phyloP scores from a whole-genome alignment of 2,329 filamentous ascomycete genomes.

The Aspergillus tanneri region DNA sequence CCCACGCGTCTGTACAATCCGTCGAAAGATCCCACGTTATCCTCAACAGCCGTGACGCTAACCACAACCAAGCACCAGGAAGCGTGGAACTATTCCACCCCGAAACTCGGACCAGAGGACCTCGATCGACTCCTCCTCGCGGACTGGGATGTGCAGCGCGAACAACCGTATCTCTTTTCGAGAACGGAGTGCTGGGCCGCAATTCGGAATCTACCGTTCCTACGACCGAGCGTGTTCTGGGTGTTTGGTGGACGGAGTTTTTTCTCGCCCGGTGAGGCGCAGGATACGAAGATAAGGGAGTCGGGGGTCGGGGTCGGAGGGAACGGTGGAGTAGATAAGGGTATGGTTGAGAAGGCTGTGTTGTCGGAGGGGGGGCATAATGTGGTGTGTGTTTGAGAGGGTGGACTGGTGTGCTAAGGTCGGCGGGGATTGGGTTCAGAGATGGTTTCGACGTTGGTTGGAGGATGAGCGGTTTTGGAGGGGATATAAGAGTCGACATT shows the following conservation, averaged over 20 bases:
- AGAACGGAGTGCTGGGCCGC: constrained; percentile 19
- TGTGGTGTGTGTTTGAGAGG: constrained; percentile 18
- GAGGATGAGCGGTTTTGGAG: constrained; percentile 19
- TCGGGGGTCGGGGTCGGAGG: constrained; percentile 26
- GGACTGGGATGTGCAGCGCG: constrained; percentile 17
- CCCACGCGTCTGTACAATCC: constrained; percentile 18
- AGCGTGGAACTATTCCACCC: constrained; percentile 6
- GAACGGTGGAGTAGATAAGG: constrained; percentile 19
- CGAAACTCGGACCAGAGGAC: constrained; percentile 15
- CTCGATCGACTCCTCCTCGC: constrained; percentile 15
- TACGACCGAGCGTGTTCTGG: constrained; percentile 26
- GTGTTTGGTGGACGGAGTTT: constrained; percentile 22
- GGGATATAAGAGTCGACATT: constrained; percentile 19
- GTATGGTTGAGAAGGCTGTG: constrained; percentile 20
- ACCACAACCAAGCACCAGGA: constrained; percentile 23
- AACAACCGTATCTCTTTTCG: constrained; percentile 13
- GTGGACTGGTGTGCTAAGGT: constrained; percentile 19
- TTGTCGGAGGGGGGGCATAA: constrained; percentile 13
- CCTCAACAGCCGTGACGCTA: constrained; percentile 16
- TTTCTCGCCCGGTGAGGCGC: constrained; percentile 13
- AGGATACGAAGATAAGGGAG: constrained; percentile 18
- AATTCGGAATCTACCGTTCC: constrained; percentile 20
- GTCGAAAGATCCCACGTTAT: constrained; percentile 4
- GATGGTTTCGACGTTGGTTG: constrained; percentile 16
- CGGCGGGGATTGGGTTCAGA: constrained; percentile 17